phyloP scores from a whole-genome alignment of 345 rosid genomes.

The Streptanthus diversifolius region DNA sequence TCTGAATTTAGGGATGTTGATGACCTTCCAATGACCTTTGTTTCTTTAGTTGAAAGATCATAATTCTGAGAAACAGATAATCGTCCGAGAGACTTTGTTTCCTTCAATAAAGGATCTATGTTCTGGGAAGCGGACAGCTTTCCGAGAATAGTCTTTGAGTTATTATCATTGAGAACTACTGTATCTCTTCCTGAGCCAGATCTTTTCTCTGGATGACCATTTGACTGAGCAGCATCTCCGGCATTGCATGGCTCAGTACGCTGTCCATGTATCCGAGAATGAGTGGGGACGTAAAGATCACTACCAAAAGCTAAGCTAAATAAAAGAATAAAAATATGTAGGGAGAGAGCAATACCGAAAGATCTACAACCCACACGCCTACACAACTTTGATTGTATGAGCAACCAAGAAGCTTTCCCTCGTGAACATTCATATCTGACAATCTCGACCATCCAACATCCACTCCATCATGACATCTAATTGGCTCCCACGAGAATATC shows the following conservation, averaged over 20 bases:
- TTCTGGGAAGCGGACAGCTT: slow-evolving; percentile 51
- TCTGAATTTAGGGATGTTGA: slow-evolving; percentile 62
- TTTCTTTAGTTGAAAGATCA: slow-evolving; percentile 69
- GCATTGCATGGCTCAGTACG: slow-evolving; percentile 67
- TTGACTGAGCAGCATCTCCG: slow-evolving; percentile 45
- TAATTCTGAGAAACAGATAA: slow-evolving; percentile 79
- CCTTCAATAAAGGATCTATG: slow-evolving; percentile 55
- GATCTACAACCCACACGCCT: slow-evolving; percentile 98
- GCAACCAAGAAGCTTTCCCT: slow-evolving; percentile 98
- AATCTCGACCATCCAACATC: slow-evolving; percentile 99
- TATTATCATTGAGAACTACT: slow-evolving; percentile 54
- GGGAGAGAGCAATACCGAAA: slow-evolving; percentile 57
- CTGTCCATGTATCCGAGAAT: slow-evolving; percentile 39
- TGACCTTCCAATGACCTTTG: slow-evolving; percentile 67
- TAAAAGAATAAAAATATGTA: not conserved
- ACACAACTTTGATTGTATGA: slow-evolving; percentile 97
- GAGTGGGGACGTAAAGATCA: slow-evolving; percentile 19
- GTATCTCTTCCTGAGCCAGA: slow-evolving; percentile 53
- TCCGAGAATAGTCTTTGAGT: slow-evolving; percentile 49
- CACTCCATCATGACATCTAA: slow-evolving; percentile 78
- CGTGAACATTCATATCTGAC: slow-evolving; percentile 92
- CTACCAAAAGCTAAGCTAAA: slow-evolving; percentile 4
- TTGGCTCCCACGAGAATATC: slow-evolving; percentile 99
- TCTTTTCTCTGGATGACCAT: slow-evolving; percentile 61
- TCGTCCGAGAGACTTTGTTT: slow-evolving; percentile 77